Percentiles rank a stretch among this genome's conserved stretches.
phyloP scores from a whole-genome alignment of 2,329 filamentous ascomycete species.

The Aspergillus pseudoviridinutans region DNA sequence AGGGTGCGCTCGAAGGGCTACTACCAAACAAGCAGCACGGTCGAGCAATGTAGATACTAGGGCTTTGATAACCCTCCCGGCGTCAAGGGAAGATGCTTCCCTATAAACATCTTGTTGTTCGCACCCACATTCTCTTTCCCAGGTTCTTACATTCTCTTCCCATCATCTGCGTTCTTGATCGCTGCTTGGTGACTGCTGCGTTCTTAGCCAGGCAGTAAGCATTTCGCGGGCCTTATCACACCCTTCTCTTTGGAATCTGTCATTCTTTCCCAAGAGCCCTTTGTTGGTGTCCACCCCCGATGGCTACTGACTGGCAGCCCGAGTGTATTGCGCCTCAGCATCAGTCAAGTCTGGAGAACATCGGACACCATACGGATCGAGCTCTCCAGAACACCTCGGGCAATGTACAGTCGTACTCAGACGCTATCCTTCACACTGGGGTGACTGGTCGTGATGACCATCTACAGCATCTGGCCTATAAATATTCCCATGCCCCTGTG shows the following conservation, averaged over 20 bases:
- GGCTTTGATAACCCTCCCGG: constrained; percentile 26
- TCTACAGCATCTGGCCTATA: constrained; percentile 32
- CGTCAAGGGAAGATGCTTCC: constrained; percentile 27
- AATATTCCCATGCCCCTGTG: constrained; percentile 31
- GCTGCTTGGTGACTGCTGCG: constrained; percentile 32
- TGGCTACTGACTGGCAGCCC: constrained; percentile 40
- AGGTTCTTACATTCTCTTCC: constrained; percentile 42
- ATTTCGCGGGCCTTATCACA: constrained; percentile 32
- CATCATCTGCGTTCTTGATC: constrained; percentile 36
- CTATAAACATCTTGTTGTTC: constrained; percentile 42
- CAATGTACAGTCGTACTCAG: constrained; percentile 41
- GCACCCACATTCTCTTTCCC: constrained; percentile 43
- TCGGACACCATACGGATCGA: constrained; percentile 34
- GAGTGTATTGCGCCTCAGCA: constrained; percentile 37
- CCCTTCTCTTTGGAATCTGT: constrained; percentile 36
- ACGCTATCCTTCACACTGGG: constrained; percentile 27
- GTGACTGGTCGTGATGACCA: constrained; percentile 30
- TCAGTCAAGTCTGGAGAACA: constrained; percentile 33
- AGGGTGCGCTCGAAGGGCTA: constrained; percentile 36
- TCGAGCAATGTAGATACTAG: constrained; percentile 34
- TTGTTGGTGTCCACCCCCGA: constrained; percentile 30
- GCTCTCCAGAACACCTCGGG: constrained; percentile 42
- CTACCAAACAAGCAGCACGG: constrained; percentile 31
- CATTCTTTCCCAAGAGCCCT: constrained; percentile 37
- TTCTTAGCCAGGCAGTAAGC: constrained; percentile 37